phyloP scores from a whole-genome alignment of 1,284 basidiomycete species.

The Boletellus deceptivus region DNA sequence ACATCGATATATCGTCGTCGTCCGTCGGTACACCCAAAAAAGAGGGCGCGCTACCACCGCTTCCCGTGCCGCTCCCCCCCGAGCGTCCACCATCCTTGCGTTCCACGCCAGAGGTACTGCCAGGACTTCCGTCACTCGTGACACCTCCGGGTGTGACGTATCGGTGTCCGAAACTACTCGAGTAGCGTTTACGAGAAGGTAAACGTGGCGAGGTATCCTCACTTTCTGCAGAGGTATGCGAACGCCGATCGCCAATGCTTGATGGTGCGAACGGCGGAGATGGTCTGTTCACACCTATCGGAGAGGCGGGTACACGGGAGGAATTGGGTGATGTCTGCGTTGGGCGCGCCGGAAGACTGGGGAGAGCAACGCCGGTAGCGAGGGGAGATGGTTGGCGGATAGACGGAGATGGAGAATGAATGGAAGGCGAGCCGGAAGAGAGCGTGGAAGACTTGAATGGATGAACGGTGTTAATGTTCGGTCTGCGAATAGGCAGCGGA shows the following conservation, averaged over 20 bases:
- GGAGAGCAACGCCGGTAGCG: slow-evolving; percentile 25
- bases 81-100: slow-evolving; percentile 24
- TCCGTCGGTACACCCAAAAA: slow-evolving; percentile 53
- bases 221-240: slow-evolving; percentile 34
- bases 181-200: slow-evolving; percentile 53
- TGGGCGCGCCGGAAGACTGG: slow-evolving; percentile 36
- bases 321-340: slow-evolving; percentile 39
- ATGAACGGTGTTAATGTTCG: slow-evolving; percentile 50
- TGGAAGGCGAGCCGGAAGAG: slow-evolving; percentile 50
- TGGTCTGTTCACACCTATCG: slow-evolving; percentile 39
- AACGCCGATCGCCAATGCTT: slow-evolving; percentile 45
- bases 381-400: slow-evolving; percentile 45
- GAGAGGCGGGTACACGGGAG: slow-evolving; percentile 46
- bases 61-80: slow-evolving; percentile 7
- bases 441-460: slow-evolving; percentile 72
- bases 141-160: slow-evolving; percentile 47
- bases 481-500: slow-evolving; percentile 52
- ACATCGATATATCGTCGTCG: slow-evolving; percentile 72
- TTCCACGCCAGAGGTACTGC: slow-evolving; percentile 26
- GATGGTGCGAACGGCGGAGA: slow-evolving; percentile 49
- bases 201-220: slow-evolving; percentile 31
- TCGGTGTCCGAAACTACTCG: slow-evolving; percentile 71
- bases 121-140: slow-evolving; percentile 38
- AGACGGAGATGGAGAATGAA: slow-evolving; percentile 49
- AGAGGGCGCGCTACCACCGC: slow-evolving; percentile 28